phyloP scores from a whole-genome alignment of 1,139 yeast species.

The Nadsonia commutata region DNA sequence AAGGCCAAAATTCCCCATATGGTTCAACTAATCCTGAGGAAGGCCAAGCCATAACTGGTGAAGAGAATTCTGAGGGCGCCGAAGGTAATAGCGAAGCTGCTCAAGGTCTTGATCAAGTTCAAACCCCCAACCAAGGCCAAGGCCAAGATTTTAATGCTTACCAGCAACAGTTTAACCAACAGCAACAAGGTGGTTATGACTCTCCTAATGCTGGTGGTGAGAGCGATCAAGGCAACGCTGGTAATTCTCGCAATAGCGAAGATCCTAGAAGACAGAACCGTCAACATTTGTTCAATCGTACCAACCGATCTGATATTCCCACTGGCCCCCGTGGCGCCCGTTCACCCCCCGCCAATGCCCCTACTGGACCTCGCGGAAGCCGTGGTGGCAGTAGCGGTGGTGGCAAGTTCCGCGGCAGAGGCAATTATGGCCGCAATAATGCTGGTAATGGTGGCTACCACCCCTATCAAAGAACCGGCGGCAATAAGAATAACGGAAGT shows the following conservation, averaged over 20 bases:
- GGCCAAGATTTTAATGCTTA: slow-evolving; percentile 6
- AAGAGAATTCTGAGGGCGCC: slow-evolving; percentile 6
- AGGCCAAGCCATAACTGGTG: slow-evolving; percentile 6
- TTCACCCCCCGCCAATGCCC: slow-evolving; percentile 18
- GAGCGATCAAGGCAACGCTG: slow-evolving; percentile 7
- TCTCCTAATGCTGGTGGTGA: slow-evolving; percentile 8
- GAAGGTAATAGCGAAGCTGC: slow-evolving; percentile 8
- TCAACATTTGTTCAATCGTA: not conserved
- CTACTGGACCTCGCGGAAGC: slow-evolving; percentile 18
- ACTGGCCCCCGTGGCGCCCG: slow-evolving; percentile 13
- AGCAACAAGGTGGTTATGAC: slow-evolving; percentile 5
- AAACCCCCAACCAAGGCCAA: slow-evolving; percentile 5
- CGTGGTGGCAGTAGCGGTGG: slow-evolving; percentile 21
- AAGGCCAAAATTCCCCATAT: slow-evolving; percentile 1
- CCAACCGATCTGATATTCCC: slow-evolving; percentile 3
- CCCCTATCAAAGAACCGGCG: not conserved
- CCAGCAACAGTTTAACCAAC: slow-evolving; percentile 6
- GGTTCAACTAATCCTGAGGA: slow-evolving; percentile 5
- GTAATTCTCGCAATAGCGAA: slow-evolving; percentile 3
- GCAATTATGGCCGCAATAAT: slow-evolving; percentile 11
- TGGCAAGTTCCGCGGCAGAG: slow-evolving; percentile 14
- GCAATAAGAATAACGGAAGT: not conserved
- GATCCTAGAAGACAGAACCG: slow-evolving; percentile 3
- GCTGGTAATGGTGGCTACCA: slow-evolving; percentile 13
- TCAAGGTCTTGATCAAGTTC: slow-evolving; percentile 5